Evolutionary conservation across 306 rosid species (phyloP).

Genomic region (Phaseolus lunatus): DNA sequence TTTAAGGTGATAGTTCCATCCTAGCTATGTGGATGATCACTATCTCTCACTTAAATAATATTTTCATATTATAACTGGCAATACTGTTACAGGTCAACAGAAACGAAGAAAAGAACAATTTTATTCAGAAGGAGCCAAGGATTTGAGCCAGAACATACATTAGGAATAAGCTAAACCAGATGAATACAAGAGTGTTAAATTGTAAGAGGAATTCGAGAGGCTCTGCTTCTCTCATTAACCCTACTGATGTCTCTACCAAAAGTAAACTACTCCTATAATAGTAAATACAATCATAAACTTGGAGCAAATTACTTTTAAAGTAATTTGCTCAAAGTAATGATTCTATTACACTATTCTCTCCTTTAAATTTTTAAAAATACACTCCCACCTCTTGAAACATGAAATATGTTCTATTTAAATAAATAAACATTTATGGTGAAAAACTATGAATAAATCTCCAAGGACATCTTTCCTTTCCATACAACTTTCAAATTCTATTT

Average conservation of each 20-base stretch:
- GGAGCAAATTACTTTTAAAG: no score
- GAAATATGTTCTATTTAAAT: not conserved
- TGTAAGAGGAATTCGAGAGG: not conserved
- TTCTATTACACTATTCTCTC: not conserved
- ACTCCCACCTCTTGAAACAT: not conserved
- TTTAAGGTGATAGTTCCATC: not conserved
- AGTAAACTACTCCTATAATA: not conserved
- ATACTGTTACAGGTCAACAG: not conserved
- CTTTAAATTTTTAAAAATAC: not conserved
- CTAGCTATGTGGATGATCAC: not conserved
- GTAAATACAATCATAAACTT: conserved; percentile 27
- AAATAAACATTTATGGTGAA: not conserved
- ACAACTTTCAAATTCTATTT: not conserved
- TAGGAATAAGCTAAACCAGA: not conserved
- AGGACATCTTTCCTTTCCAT: not conserved
- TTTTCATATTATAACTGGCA: not conserved
- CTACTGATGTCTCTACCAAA: not conserved
- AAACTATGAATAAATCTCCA: not conserved
- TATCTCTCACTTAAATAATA: not conserved
- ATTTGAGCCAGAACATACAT: not conserved
- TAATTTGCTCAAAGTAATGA: no score
- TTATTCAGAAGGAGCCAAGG: conserved; percentile 11
- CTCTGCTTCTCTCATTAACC: not conserved
- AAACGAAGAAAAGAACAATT: not conserved
- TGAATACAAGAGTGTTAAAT: not conserved